Evolutionary conservation across 805 yeast species (phyloP).

Genomic region (Wickerhamiella sergipiensis): DNA sequence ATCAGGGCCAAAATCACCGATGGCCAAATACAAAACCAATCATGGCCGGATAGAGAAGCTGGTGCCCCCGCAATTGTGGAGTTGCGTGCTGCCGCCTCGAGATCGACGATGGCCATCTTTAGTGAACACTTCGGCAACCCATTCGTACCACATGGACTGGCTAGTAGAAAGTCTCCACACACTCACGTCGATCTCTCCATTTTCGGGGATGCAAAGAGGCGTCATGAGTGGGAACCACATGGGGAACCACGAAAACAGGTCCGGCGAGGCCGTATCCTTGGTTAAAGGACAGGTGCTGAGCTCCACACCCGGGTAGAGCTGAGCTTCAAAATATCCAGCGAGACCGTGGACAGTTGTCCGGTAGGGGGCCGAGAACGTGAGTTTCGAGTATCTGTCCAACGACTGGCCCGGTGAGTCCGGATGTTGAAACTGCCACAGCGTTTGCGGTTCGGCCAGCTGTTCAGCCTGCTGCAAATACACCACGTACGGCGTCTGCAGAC

Average conservation of each 20-base stretch:
- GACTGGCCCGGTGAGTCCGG: conserved; percentile 25
- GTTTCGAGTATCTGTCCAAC: conserved; percentile 17
- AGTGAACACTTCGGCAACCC: conserved; percentile 26
- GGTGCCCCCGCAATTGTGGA: conserved; percentile 22
- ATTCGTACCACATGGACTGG: conserved; percentile 49
- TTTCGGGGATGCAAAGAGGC: conserved; percentile 40
- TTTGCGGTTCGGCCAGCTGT: conserved; percentile 32
- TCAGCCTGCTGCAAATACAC: conserved; percentile 30
- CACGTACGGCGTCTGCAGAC: conserved; percentile 32
- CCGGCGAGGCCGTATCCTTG: conserved; percentile 25
- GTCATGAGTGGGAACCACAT: conserved; percentile 44
- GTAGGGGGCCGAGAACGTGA: conserved; percentile 32
- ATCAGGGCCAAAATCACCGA: too few species aligned
- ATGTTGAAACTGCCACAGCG: conserved; percentile 51
- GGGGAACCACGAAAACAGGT: conserved; percentile 56
- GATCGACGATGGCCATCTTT: conserved; percentile 10
- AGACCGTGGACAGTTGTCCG: conserved; percentile 57
- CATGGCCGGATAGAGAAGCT: conserved; percentile 2
- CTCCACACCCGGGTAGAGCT: conserved; percentile 43
- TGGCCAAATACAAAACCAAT: too few species aligned
- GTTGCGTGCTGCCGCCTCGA: conserved; percentile 16
- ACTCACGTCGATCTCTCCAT: conserved; percentile 39
- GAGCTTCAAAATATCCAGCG: conserved; percentile 61
- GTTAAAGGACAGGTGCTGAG: conserved; percentile 39
- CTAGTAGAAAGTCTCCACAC: conserved; percentile 35